Evolutionary conservation across 306 rosid species (phyloP).

Genomic region (Mucuna pruriens): DNA sequence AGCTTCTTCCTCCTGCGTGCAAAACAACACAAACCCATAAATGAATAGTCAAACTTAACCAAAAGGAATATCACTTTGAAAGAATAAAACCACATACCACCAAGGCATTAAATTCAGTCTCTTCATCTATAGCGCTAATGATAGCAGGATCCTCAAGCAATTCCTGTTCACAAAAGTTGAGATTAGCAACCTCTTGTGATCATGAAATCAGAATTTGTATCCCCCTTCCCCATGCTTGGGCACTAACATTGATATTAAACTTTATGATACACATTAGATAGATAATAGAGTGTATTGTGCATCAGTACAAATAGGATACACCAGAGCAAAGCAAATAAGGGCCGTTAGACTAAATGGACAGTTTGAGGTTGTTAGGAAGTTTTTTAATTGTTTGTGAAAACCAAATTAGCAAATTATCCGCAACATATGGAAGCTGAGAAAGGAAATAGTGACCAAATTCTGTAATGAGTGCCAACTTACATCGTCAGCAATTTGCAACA

Average conservation of each 20-base stretch:
- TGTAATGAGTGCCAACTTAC: conserved; percentile 56
- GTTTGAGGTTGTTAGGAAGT: not conserved
- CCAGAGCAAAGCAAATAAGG: not conserved
- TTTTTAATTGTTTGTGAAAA: not conserved
- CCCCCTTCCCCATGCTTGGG: not conserved
- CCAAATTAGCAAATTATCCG: not conserved
- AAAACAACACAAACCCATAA: conserved; percentile 26
- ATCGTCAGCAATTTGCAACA: conserved; percentile 86
- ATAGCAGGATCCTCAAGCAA: conserved; percentile 82
- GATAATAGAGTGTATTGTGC: not conserved
- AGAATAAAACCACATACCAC: conserved; percentile 65
- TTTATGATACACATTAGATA: not conserved
- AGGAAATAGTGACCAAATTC: not conserved
- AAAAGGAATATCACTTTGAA: conserved; percentile 9
- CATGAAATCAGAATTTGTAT: conserved; percentile 16
- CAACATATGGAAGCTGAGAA: conserved; percentile 3
- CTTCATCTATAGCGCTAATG: conserved; percentile 82
- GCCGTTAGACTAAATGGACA: not conserved
- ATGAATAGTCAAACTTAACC: conserved; percentile 10
- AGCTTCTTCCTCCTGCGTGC: conserved; percentile 86
- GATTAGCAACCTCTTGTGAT: conserved; percentile 29
- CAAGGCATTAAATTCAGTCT: conserved; percentile 94
- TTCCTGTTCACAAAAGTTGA: conserved; percentile 65
- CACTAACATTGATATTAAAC: not conserved
- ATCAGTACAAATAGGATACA: not conserved